Conservation (phyloP, 2,329 filamentous ascomycete species). For the Aotearoamyces nothofagi region DNA sequence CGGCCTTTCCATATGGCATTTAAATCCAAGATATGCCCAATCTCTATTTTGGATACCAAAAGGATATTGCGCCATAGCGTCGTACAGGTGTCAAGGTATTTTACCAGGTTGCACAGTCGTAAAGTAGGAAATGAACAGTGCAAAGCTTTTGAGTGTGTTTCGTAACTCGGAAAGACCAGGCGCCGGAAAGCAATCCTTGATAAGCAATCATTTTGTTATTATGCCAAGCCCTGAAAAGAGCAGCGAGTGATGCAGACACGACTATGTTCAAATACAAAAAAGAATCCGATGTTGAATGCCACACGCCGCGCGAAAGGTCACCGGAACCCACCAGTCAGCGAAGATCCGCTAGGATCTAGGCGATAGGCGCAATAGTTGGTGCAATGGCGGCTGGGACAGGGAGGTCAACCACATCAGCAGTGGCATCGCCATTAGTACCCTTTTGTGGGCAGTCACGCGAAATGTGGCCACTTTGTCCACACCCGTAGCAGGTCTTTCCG, state of each 20-base stretch:
- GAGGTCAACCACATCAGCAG: slow-evolving; percentile 12
- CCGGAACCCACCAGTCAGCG: slow-evolving; percentile 17
- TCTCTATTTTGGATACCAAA: slow-evolving; percentile 10
- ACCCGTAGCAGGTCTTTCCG: slow-evolving; percentile 98
- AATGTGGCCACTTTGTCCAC: slow-evolving; percentile 90
- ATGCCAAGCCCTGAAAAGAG: slow-evolving; percentile 9
- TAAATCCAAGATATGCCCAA: slow-evolving; percentile 6
- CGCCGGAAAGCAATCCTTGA: slow-evolving; percentile 18
- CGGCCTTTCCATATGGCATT: slow-evolving; percentile 14
- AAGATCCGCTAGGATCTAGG: slow-evolving; percentile 18
- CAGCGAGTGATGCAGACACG: slow-evolving; percentile 7
- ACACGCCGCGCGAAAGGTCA: slow-evolving; percentile 17
- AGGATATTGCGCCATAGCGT: slow-evolving; percentile 16
- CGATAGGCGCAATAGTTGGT: slow-evolving; percentile 27
- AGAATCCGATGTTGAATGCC: slow-evolving; percentile 15
- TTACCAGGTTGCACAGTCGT: slow-evolving; percentile 19
- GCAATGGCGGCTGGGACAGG: slow-evolving; percentile 23
- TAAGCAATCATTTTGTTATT: slow-evolving; percentile 5
- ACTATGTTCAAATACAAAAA: slow-evolving; percentile 18
- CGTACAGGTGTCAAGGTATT: slow-evolving; percentile 16
- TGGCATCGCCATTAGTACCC: slow-evolving; percentile 33
- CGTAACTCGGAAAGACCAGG: slow-evolving; percentile 17
- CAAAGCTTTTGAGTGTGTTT: slow-evolving; percentile 8
- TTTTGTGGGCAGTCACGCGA: slow-evolving; percentile 84
- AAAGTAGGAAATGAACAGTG: slow-evolving; percentile 19